Conservation (phyloP, 192 early-diverging fungal genomes). For the Dissophora globulifera region DNA sequence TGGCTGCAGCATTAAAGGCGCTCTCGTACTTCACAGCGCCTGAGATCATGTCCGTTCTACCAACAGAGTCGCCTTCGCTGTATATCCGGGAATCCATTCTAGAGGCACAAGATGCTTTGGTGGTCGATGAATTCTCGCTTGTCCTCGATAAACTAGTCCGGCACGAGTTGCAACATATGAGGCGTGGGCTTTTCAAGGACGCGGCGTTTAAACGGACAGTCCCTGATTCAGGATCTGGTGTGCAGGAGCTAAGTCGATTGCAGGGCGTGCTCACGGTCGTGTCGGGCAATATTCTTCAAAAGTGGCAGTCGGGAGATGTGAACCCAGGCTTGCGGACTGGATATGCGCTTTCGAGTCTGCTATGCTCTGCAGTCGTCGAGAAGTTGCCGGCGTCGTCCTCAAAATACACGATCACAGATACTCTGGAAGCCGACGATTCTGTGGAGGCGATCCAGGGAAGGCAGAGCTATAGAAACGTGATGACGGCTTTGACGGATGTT, state of each 20-base stretch:
- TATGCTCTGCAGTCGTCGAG: conserved; percentile 30
- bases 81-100: conserved; percentile 33
- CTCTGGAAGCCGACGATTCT: conserved; percentile 5
- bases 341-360: conserved; percentile 52
- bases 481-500: conserved; percentile 60
- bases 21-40: conserved; percentile 52
- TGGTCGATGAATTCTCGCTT: conserved; percentile 36
- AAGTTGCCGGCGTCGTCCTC: conserved; percentile 14
- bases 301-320: conserved; percentile 60
- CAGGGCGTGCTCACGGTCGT: conserved; percentile 35
- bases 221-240: background rate
- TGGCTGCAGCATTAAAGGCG: conserved; percentile 49
- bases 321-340: conserved; percentile 64
- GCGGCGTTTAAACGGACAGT: conserved; percentile 10
- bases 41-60: conserved; percentile 50
- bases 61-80: conserved; percentile 52
- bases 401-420: background rate
- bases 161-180: conserved; percentile 63
- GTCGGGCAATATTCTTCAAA: conserved; percentile 44
- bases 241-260: conserved; percentile 30
- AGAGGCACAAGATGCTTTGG: conserved; percentile 3
- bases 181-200: conserved; percentile 62
- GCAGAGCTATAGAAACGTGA: conserved; percentile 59
- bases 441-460: conserved; percentile 19
- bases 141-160: conserved; percentile 60